A percentile compares a stretch with the other conserved stretches of the same genome.
These are phyloP conservation scores for Aspergillus felis DNA, from an alignment of 2,329 filamentous ascomycete species.

Conservation along the genomic window DNA sequence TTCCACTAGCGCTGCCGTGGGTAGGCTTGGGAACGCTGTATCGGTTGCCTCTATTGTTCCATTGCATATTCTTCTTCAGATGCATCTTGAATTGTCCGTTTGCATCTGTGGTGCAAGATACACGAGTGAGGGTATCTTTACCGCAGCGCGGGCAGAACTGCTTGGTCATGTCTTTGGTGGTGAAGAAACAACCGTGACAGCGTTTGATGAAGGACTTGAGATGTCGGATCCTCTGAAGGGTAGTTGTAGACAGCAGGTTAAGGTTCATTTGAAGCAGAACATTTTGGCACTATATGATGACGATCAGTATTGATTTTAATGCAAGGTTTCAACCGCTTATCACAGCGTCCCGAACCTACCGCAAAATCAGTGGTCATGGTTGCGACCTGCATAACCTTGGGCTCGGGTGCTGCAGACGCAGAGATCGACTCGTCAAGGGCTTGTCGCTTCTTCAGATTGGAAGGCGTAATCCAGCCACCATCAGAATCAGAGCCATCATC, in stretches of 20 bases:
- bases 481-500: constrained; percentile 44
- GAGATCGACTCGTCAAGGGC: constrained; percentile 57
- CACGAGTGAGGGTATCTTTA: constrained; percentile 77
- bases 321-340: neutral
- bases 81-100: constrained; percentile 80
- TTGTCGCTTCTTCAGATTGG: constrained; percentile 83
- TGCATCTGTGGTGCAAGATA: constrained; percentile 77
- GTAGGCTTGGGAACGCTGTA: constrained; percentile 91
- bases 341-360: constrained; percentile 50
- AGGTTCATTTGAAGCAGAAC: constrained; percentile 93
- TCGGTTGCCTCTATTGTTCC: constrained; percentile 87
- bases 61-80: constrained; percentile 92
- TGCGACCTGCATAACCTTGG: constrained; percentile 75
- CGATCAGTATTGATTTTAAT: neutral
- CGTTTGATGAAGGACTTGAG: constrained; percentile 86
- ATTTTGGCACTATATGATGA: constrained; percentile 62
- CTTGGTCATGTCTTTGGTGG: constrained; percentile 76
- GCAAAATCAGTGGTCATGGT: constrained; percentile 93
- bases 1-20: constrained; percentile 75
- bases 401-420: constrained; percentile 49
- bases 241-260: constrained; percentile 71
- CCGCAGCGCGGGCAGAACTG: constrained; percentile 94
- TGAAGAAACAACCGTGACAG: constrained; percentile 89
- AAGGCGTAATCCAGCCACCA: constrained; percentile 85
- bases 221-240: constrained; percentile 73